Percentiles rank a stretch among this genome's conserved stretches.
These are phyloP conservation scores for Thoreauomyces humboldtii DNA, from an alignment of 192 early-diverging fungal genomes.

Conservation along the genomic window DNA sequence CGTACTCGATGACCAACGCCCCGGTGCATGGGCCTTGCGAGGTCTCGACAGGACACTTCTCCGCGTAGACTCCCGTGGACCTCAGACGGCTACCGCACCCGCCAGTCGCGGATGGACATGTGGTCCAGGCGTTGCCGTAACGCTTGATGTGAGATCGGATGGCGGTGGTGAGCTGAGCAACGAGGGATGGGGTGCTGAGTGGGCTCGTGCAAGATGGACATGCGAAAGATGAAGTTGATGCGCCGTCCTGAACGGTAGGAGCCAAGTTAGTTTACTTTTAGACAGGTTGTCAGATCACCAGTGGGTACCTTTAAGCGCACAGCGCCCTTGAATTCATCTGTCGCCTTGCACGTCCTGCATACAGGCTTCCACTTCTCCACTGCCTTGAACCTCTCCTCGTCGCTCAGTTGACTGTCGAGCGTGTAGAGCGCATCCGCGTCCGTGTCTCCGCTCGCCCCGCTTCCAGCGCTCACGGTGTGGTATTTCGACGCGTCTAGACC, in stretches of 20 bases:
- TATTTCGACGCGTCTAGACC: slow-evolving; percentile 74
- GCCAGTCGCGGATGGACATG: slow-evolving; percentile 51
- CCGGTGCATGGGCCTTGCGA: slow-evolving; percentile 67
- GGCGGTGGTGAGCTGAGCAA: slow-evolving; percentile 58
- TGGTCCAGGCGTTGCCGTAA: slow-evolving; percentile 71
- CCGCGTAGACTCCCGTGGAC: slow-evolving; percentile 65
- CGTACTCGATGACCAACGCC: slow-evolving; percentile 63
- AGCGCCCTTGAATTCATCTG: slow-evolving; percentile 41
- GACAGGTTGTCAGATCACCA: no score
- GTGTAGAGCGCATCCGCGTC: slow-evolving; percentile 63
- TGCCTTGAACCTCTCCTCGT: slow-evolving; percentile 74
- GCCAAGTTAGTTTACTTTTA: no score
- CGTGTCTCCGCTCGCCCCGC: slow-evolving; percentile 1
- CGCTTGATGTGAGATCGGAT: slow-evolving; percentile 67
- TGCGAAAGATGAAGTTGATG: background rate
- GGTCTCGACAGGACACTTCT: slow-evolving; percentile 60
- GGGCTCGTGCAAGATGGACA: slow-evolving; percentile 58
- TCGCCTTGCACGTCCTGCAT: slow-evolving; percentile 61
- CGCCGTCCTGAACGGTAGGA: slow-evolving; percentile 6
- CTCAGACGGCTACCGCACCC: slow-evolving; percentile 66
- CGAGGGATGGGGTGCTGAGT: slow-evolving; percentile 48
- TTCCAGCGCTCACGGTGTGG: slow-evolving; percentile 1
- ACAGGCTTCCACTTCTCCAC: slow-evolving; percentile 59
- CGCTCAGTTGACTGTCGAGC: slow-evolving; percentile 70
- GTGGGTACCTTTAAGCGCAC: slow-evolving; percentile 14